Percentiles rank a stretch among this genome's conserved stretches.
phyloP scores from a whole-genome alignment of 2,329 filamentous ascomycete genomes.

The Penicillium sclerotiorum region DNA sequence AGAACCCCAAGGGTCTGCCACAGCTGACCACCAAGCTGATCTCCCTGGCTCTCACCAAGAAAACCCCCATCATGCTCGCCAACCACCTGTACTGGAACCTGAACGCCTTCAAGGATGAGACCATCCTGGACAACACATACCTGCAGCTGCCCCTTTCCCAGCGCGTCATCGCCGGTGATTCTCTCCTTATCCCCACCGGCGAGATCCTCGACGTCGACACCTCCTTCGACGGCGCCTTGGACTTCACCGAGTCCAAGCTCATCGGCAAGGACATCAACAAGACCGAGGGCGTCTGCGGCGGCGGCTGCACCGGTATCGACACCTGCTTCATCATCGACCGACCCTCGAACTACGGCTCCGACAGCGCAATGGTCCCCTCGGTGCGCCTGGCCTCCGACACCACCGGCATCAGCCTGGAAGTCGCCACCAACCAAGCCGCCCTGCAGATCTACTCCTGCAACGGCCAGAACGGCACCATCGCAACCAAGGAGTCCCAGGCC shows the following conservation, averaged over 20 bases:
- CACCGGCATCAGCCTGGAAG: constrained; percentile 79
- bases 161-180: constrained; percentile 52
- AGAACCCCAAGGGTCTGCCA: constrained; percentile 45
- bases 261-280: constrained; percentile 70
- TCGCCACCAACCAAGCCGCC: constrained; percentile 81
- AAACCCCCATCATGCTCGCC: constrained; percentile 54
- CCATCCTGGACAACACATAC: constrained; percentile 47
- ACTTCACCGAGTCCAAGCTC: constrained; percentile 78
- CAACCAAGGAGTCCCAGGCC: constrained; percentile 45
- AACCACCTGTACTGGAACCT: constrained; percentile 58
- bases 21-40: constrained; percentile 49
- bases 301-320: constrained; percentile 83
- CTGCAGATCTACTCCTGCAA: constrained; percentile 88
- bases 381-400: constrained; percentile 67
- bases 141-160: constrained; percentile 50
- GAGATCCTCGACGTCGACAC: constrained; percentile 76
- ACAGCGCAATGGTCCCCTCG: constrained; percentile 45
- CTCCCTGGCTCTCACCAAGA: constrained; percentile 48
- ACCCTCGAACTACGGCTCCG: constrained; percentile 36
- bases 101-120: constrained; percentile 49
- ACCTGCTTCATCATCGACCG: constrained; percentile 54
- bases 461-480: constrained; percentile 67
- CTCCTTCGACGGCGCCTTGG: constrained; percentile 54
- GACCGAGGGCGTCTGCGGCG: constrained; percentile 74
- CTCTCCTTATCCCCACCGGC: constrained; percentile 74